Evolutionary conservation across 2,329 filamentous ascomycete genomes (phyloP), one percentile per base, ranked within the genome.

Genomic region (Sarocladium kiliense): DNA sequence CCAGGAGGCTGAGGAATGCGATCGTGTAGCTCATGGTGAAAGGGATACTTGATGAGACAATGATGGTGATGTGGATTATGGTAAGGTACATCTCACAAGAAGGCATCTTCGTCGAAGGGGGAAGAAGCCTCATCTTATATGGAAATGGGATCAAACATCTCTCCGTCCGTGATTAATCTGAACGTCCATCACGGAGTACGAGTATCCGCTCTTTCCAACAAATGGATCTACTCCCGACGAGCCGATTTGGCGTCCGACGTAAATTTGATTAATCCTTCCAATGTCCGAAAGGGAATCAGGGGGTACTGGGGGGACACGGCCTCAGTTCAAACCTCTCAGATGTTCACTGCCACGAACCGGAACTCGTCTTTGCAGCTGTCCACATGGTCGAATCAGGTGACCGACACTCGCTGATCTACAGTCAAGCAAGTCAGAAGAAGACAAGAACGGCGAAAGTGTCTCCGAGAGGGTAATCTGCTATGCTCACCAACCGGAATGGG

Each of bases 1-100:
- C 53, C 44, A 60, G 36, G 34, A 60, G 50, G 45, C 58, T 57
- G 18, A 59, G 55, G 39, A 57, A 53, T n/a, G 58, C 58, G 42
- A 59, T 16, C 18, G 56, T 47, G 54, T 56, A 53, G 54, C 57
- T 59, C 37, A 39, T 54, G 49, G 7, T 53, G 37, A 19, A 25
- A 16, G n/a, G 18, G 14, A 21, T 36, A 14, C 30, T 16, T 26
- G 34, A 18, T 18, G 5, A 11, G 26, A 19, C 3, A 49, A 49
- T 11, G 44, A 30, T 6, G 44, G 18, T 51, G 47, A 19, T n/a
- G n/a, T 51, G 47, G 47, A 49, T 49, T 21, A 34, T 10, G 12
- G 41, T 21, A 9, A 6, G 21, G 4, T 21, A 27, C 11, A 30
- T 27, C 6, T 41, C 37, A 11, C 10, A 41, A n/a, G 37, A 41